Evolutionary conservation across 495 filamentous ascomycete species (phyloP), one percentile per base, ranked within the genome.

Genomic region (Usnea hakonensis): DNA sequence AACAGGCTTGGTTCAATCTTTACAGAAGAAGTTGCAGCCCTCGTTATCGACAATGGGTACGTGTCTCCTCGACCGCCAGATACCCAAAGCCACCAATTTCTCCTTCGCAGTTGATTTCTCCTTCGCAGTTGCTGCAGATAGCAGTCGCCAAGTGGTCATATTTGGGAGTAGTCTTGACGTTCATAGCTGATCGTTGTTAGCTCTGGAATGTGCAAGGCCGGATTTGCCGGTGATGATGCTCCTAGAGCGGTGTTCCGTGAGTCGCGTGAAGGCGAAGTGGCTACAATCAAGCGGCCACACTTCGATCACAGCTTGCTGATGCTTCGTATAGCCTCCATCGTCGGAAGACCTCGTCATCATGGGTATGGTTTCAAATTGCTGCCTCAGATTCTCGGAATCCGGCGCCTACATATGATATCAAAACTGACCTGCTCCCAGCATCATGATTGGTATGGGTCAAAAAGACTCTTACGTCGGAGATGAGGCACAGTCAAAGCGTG

Each of bases 21-120:
- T 82, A 79, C 76, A 97, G 94, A 98, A 83, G 94, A 98, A 89
- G 94, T 98, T 81, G 94, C 94, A 79, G 94, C 94, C 79, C 93
- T 98, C 90, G 94, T 98, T 80, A 98, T 98, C 80, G 94, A 98
- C 91, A 98, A 98, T 97, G 94, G 94, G 94, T 98, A 90, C 86
- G 90, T 74, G 73, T 60, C 68, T 48, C 63, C 46, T 40, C 43
- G 46, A 61, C 19, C 40, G 40, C 26, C 14, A 28, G 17, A 53
- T 13, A 60, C 17, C 21, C 17, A 43, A 41, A 28, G 17, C 46
- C 35, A 32, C 23, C 33, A 38, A n/a, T n/a, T 21, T 30, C 52
- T 10, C 32, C 58, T 8, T 26, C 58, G 33, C 35, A 41, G 26
- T 3, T 16, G 8, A n/a, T n/a, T 21, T 30, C 52, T 10, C 32